These are phyloP conservation scores for Loxodes magnus DNA, from an alignment of 73 alveolate genomes.

Conservation along the genomic window DNA sequence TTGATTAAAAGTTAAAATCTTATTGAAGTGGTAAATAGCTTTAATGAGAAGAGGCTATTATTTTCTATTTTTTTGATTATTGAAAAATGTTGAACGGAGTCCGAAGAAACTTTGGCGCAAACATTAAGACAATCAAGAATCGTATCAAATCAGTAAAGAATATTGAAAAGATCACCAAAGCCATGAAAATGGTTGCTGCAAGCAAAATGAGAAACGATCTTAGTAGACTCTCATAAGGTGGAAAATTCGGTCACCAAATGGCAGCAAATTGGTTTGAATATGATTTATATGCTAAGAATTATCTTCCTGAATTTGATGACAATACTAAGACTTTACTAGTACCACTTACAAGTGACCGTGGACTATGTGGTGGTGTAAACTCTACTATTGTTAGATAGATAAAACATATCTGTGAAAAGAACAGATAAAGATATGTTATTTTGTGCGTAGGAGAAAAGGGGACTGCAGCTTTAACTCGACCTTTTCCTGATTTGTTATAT, in stretches of 20 bases:
- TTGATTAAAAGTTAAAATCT: no score
- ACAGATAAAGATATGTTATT: constrained; percentile 46
- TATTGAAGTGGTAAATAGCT: no score
- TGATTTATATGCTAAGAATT: constrained; percentile 61
- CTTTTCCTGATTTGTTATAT: constrained; percentile 61
- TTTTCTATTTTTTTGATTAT: no score
- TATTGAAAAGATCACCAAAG: constrained; percentile 81
- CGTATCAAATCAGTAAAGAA: constrained; percentile 72
- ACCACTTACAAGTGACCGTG: constrained; percentile 73
- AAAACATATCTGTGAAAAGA: constrained; percentile 33
- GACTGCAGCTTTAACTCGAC: constrained; percentile 59
- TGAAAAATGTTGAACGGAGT: no score
- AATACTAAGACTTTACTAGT: constrained; percentile 43
- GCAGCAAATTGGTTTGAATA: constrained; percentile 61
- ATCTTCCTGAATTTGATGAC: constrained; percentile 36
- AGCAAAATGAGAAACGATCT: constrained; percentile 69
- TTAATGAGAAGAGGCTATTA: no score
- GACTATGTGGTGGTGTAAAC: constrained; percentile 85
- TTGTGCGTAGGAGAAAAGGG: constrained; percentile 78
- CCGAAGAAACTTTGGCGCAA: constrained; percentile 44
- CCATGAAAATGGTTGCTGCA: constrained; percentile 94
- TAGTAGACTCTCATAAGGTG: constrained; percentile 57
- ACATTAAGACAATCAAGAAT: constrained; percentile 48
- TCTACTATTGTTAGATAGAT: constrained; percentile 66
- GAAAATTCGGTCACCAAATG: constrained; percentile 47